Percentiles rank a stretch among this genome's conserved stretches.
These are phyloP conservation scores for Microbotryum violaceum DNA, from an alignment of 1,284 basidiomycete genomes.

Conservation along the genomic window DNA sequence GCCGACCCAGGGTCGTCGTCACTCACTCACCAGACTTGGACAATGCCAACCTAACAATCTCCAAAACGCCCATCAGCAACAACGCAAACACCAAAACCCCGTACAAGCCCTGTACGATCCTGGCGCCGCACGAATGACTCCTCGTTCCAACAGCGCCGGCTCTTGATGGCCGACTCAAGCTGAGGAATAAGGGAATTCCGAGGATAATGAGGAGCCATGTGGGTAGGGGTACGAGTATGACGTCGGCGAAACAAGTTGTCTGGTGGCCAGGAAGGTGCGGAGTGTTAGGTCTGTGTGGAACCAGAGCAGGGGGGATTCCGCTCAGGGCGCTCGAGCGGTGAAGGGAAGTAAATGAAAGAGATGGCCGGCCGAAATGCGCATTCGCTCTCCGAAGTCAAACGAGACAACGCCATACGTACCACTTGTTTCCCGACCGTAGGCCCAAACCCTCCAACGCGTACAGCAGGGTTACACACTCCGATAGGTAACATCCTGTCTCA, in stretches of 20 bases:
- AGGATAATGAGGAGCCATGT: not conserved
- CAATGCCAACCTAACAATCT: conserved; percentile 1
- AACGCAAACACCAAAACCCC: not conserved
- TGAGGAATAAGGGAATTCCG: not conserved
- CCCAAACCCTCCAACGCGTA: conserved; percentile 4
- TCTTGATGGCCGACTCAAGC: no score
- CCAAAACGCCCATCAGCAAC: not conserved
- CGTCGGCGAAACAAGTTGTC: conserved; percentile 5
- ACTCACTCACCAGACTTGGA: not conserved
- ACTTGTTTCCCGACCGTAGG: not conserved
- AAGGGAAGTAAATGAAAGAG: no score
- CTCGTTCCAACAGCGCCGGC: no score
- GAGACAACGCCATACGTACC: not conserved
- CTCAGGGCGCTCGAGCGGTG: no score
- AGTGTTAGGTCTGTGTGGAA: not conserved
- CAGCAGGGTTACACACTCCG: not conserved
- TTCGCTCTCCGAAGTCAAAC: no score
- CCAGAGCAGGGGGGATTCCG: no score
- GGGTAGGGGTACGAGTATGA: conserved; percentile 1
- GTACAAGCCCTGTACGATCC: not conserved
- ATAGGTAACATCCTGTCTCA: not conserved
- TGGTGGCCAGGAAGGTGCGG: not conserved
- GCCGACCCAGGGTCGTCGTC: no score
- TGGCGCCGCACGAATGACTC: no score
- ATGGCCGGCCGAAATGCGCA: no score